phyloP scores from a whole-genome alignment of 2,329 filamentous ascomycete species.

The Acephala macrosclerotiorum region DNA sequence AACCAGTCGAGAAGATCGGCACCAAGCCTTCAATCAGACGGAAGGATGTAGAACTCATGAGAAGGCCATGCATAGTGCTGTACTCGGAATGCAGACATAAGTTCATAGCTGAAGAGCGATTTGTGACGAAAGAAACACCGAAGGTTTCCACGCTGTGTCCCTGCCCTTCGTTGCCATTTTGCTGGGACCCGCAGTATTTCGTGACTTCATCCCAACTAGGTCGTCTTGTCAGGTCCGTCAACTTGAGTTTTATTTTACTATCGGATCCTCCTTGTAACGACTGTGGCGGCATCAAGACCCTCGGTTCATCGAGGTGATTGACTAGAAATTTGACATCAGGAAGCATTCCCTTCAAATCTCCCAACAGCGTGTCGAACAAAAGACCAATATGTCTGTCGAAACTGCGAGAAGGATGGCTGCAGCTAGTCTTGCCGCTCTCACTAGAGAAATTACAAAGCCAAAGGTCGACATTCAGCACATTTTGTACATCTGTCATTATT shows the following conservation, averaged over 20 bases:
- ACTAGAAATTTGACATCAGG: slow-evolving; percentile 13
- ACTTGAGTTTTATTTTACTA: neutral
- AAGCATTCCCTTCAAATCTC: slow-evolving; percentile 1
- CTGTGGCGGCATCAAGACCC: neutral
- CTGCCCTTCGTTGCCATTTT: neutral
- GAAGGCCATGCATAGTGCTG: slow-evolving; percentile 10
- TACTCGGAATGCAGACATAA: slow-evolving; percentile 16
- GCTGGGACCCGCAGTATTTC: neutral
- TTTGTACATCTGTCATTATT: slow-evolving; percentile 1
- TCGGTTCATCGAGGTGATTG: slow-evolving; percentile 17
- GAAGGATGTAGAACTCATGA: slow-evolving; percentile 7
- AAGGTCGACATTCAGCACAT: neutral
- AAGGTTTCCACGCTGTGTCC: neutral
- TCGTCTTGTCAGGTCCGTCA: neutral
- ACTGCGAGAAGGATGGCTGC: slow-evolving; percentile 9
- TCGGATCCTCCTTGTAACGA: neutral
- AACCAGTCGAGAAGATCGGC: slow-evolving; percentile 11
- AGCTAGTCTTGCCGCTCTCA: neutral
- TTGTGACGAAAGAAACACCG: neutral
- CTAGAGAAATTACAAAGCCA: slow-evolving; percentile 1
- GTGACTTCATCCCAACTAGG: slow-evolving; percentile 1
- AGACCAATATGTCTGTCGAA: slow-evolving; percentile 11
- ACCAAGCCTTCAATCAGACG: slow-evolving; percentile 8
- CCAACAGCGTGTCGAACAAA: neutral
- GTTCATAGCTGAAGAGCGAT: slow-evolving; percentile 1